Base-by-base conservation (phyloP, 441 rosid species). In the Gossypium davidsonii region DNA sequence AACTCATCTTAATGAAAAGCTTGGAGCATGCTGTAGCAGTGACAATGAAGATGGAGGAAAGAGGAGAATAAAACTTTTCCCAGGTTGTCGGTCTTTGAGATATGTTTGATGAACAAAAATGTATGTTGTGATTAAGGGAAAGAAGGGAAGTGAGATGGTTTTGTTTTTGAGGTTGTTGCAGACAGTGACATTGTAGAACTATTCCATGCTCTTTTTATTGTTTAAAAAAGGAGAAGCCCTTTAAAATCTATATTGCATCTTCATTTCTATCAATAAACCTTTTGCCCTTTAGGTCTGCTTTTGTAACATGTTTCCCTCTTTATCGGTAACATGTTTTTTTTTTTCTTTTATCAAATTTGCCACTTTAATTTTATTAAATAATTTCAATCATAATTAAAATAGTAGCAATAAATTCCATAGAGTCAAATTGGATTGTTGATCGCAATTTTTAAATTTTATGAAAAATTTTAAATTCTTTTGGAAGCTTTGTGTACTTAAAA, bases 1-100 rank as follows among this genome's bases (percentile, higher is more conserved):
- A 89, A 92, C 82, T 87, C 97, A 68, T 87, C 89, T 39, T 87
- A 58, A 23, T 53, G 48, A 56, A 31, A 37, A 53, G 26, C 51
- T 63, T 63, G 8, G 21, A 31, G 46, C 44, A 62, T 61, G 14
- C 14, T 15, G 48, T 49, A 14, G 53, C 11, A 5, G 18, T 17
- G 21, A 34, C 67, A 15, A 34, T 18, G 58, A 55, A 11, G 26
- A 20, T 18, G 11, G 59, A 55, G 4, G 12, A 23, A 2, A 18
- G 2, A 20, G 59, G 26, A 55, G 12, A 55, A 55, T 14, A 7
- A 53, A 20, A 34, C 26, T 20, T n/a, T 51, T 51, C 18, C 17
- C 11, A 55, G 59, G 59, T 55, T 55, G 25, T 20, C 2, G 59
- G 25, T 20, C 11, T 3, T 23, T 8, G 59, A 55, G 12, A 53